Evolutionary conservation across 768 basidiomycete species (phyloP).

Genomic region (Cubamyces sp.): DNA sequence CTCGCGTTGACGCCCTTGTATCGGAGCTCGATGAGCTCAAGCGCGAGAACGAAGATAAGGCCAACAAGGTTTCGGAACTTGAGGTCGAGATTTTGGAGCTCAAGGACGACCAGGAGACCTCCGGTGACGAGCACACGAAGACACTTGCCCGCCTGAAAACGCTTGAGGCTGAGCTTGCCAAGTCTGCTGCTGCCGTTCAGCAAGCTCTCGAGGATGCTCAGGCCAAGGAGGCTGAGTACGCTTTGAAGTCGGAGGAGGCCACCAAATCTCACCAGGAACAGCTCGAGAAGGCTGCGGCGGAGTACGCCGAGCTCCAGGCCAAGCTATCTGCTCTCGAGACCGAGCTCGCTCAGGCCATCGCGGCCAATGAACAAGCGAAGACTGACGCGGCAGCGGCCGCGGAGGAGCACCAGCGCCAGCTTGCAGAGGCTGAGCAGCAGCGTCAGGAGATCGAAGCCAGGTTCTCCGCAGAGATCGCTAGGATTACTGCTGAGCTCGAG

Average conservation of each 20-base stretch:
- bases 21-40: conserved; percentile 56
- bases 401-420: conserved; percentile 49
- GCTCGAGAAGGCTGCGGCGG: conserved; percentile 39
- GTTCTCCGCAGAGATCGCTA: conserved; percentile 57
- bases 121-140: conserved; percentile 60
- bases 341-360: conserved; percentile 49
- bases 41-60: conserved; percentile 70
- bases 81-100: conserved; percentile 82
- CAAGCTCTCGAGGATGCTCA: conserved; percentile 50
- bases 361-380: conserved; percentile 53
- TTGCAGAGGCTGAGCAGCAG: conserved; percentile 56
- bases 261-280: conserved; percentile 50
- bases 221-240: conserved; percentile 51
- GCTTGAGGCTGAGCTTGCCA: conserved; percentile 57
- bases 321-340: conserved; percentile 51
- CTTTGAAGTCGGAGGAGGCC: conserved; percentile 44
- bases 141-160: conserved; percentile 49
- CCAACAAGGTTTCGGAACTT: conserved; percentile 74
- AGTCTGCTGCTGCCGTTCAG: conserved; percentile 51
- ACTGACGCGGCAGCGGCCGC: conserved; percentile 48
- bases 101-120: conserved; percentile 67
- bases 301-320: conserved; percentile 44
- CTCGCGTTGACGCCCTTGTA: conserved; percentile 47
- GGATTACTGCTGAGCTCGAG: conserved; percentile 64
- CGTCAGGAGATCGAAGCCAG: conserved; percentile 55